Conservation (phyloP, 345 rosid genomes). For the Eucalyptus grandis region DNA sequence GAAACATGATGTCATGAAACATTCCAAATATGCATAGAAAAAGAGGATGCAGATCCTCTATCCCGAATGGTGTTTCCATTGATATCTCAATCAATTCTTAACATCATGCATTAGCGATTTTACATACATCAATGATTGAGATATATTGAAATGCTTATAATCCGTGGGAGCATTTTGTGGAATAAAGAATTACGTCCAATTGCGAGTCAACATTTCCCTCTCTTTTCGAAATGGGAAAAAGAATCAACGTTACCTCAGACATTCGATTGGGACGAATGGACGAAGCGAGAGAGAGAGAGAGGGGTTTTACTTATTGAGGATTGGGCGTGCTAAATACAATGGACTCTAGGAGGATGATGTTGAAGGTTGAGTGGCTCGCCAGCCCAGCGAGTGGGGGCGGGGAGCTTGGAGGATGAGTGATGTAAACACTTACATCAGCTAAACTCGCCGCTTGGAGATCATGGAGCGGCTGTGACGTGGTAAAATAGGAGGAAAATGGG, state of each 20-base stretch:
- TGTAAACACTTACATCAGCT: too few species aligned
- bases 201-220: not conserved
- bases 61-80: rapidly evolving
- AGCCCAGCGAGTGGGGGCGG: too few species aligned
- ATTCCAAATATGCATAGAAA: not conserved
- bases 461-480: not conserved
- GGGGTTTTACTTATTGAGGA: too few species aligned
- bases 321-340: too few species aligned
- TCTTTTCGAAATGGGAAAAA: not conserved
- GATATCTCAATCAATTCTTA: not conserved
- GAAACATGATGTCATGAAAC: not conserved
- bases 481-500: not conserved
- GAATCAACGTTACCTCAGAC: rapidly evolving
- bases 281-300: too few species aligned
- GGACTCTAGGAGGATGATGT: too few species aligned
- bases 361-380: too few species aligned
- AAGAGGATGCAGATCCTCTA: not conserved
- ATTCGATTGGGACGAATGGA: too few species aligned
- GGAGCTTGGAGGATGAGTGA: too few species aligned
- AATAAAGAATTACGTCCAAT: not conserved
- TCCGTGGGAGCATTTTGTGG: rapidly evolving
- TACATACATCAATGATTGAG: not conserved
- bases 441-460: too few species aligned
- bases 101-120: rapidly evolving
- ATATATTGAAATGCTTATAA: not conserved